These are phyloP conservation scores for Kluyveromyces nonfermentans DNA, from an alignment of 805 yeast genomes.

Conservation along the genomic window DNA sequence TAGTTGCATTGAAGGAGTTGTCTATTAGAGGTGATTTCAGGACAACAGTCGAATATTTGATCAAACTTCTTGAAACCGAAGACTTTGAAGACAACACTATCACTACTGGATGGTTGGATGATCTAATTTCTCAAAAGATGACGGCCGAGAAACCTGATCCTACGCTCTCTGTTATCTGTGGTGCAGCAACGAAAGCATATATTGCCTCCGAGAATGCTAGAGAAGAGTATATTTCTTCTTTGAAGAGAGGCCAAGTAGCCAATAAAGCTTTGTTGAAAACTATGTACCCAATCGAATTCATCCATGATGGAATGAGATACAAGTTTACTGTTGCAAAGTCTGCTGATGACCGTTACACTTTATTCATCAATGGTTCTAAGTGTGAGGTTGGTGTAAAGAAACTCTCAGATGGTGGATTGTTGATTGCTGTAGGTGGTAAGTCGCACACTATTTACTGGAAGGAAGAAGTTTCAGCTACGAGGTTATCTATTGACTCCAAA, in stretches of 20 bases:
- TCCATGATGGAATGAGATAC: conserved; percentile 87
- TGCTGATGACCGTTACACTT: conserved; percentile 71
- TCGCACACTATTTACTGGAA: conserved; percentile 96
- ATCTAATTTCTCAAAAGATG: conserved; percentile 81
- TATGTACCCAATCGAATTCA: conserved; percentile 86
- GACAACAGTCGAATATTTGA: conserved; percentile 94
- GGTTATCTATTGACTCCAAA: conserved; percentile 90
- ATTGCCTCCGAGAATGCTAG: conserved; percentile 63
- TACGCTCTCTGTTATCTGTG: conserved; percentile 83
- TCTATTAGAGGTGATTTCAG: conserved; percentile 97
- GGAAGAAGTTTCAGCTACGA: conserved; percentile 92
- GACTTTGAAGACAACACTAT: conserved; percentile 94
- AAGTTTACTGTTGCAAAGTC: conserved; percentile 95
- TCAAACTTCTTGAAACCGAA: conserved; percentile 90
- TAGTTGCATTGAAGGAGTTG: conserved; percentile 92
- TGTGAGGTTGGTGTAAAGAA: conserved; percentile 78
- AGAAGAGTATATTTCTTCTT: conserved; percentile 58
- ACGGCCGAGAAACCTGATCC: conserved; percentile 97
- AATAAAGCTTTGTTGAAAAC: conserved; percentile 73
- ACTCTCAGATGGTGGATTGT: conserved; percentile 91
- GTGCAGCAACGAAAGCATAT: conserved; percentile 96
- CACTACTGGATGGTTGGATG: conserved; percentile 99
- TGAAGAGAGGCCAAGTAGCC: conserved; percentile 94
- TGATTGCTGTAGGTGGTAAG: conserved; percentile 80
- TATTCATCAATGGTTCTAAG: conserved; percentile 90